These are phyloP conservation scores for Scutellaria minor DNA, from an alignment of 257 asterid genomes.

Conservation along the genomic window DNA sequence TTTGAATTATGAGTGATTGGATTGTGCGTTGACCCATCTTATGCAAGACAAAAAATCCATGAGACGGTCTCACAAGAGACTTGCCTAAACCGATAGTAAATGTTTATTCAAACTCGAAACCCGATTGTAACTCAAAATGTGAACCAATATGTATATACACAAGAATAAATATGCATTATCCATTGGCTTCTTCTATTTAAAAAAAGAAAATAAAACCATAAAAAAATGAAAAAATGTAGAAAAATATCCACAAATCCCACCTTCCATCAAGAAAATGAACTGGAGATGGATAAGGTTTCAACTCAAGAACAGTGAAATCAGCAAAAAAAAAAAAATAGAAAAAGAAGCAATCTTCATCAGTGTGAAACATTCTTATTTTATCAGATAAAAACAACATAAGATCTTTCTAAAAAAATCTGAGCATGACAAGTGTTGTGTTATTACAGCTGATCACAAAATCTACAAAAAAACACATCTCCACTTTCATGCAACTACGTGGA, in stretches of 20 bases:
- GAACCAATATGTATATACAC: too few relatives aligned
- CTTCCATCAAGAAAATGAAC: not conserved
- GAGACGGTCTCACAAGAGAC: too few relatives aligned
- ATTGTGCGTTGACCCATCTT: too few relatives aligned
- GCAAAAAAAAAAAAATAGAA: not conserved
- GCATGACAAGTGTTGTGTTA: conserved; percentile 33
- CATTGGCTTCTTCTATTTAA: not conserved
- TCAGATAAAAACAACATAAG: conserved; percentile 16
- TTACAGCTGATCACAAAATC: conserved; percentile 24
- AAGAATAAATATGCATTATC: not conserved
- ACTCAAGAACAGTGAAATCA: not conserved
- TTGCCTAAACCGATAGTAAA: too few relatives aligned
- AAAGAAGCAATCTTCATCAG: conserved; percentile 6
- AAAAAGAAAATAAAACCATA: not conserved
- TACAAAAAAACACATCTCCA: conserved; percentile 38
- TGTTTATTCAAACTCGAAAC: too few relatives aligned
- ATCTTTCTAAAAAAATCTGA: not conserved
- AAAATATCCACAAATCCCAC: not conserved
- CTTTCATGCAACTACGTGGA: conserved; percentile 68
- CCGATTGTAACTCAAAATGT: too few relatives aligned
- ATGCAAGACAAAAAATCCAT: too few relatives aligned
- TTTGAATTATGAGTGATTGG: too few relatives aligned
- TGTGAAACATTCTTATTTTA: conserved; percentile 24
- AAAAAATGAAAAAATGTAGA: not conserved
- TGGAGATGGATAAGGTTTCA: not conserved